A percentile compares a stretch with the other conserved stretches of the same genome.
Evolutionary conservation across 140 eudicot genomes (phyloP).

Genomic region (Ambrosia hybrid): DNA sequence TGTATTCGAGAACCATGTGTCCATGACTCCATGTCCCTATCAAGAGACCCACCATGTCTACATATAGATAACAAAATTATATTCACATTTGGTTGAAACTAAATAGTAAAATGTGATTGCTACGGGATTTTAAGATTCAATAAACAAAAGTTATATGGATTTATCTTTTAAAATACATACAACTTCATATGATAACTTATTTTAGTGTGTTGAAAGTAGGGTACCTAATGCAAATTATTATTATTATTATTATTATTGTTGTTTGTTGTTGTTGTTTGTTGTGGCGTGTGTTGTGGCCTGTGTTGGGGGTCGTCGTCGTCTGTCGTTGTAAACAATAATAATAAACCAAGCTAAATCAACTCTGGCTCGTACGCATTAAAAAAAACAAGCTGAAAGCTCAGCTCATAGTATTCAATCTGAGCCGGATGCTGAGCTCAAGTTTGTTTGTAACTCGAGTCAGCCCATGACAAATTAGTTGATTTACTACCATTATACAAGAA

Average conservation of each 20-base stretch:
- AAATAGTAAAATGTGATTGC: background rate
- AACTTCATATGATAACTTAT: background rate
- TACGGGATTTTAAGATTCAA: no score
- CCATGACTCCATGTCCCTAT: background rate
- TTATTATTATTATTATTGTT: no score
- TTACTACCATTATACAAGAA: background rate
- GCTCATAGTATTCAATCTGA: background rate
- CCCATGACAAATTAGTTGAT: background rate
- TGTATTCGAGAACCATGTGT: constrained; percentile 1
- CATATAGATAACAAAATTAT: no score
- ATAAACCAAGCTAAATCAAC: background rate
- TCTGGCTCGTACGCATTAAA: background rate
- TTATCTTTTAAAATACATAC: background rate
- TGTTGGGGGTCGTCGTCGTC: no score
- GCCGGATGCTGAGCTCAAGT: background rate
- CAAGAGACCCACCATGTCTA: background rate
- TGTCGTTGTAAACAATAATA: no score
- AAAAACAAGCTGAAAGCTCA: background rate
- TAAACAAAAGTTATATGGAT: no score
- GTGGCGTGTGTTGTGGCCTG: no score
- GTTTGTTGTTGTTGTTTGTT: no score
- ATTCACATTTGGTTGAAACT: background rate
- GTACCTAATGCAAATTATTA: no score
- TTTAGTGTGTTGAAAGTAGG: background rate
- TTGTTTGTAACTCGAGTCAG: background rate